Evolutionary conservation across 441 rosid species (phyloP).

Genomic region (Euphorbia corollata): DNA sequence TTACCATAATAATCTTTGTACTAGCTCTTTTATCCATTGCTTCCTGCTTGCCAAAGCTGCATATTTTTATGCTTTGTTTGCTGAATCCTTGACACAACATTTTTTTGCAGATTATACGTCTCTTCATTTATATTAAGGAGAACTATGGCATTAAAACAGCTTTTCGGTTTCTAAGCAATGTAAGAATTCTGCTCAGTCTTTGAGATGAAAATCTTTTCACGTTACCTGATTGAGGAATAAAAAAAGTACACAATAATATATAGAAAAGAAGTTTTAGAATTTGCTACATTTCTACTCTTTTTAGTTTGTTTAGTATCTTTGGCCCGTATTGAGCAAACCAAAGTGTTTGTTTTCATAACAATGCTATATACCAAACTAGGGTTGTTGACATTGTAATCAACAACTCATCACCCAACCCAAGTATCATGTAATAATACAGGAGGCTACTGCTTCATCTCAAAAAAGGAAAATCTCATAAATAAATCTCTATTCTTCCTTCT

Average conservation of each 20-base stretch:
- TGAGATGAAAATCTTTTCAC: too few relatives aligned
- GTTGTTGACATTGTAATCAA: neutral
- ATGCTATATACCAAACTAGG: neutral
- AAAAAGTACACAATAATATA: too few relatives aligned
- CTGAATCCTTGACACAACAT: constrained; percentile 10
- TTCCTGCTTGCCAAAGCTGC: constrained; percentile 10
- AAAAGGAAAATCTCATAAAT: neutral
- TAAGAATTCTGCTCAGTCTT: constrained; percentile 32
- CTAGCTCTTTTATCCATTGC: neutral
- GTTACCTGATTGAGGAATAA: neutral
- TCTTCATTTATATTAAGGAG: constrained; percentile 80
- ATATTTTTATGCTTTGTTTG: constrained; percentile 6
- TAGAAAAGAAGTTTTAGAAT: neutral
- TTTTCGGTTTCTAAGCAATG: constrained; percentile 88
- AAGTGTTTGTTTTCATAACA: neutral
- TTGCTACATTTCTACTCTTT: constrained; percentile 1
- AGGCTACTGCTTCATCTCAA: constrained; percentile 1
- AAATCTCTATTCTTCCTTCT: neutral
- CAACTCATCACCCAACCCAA: neutral
- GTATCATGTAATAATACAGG: neutral
- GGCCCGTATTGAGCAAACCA: constrained; percentile 1
- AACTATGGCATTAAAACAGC: constrained; percentile 71
- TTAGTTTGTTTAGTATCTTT: too few relatives aligned
- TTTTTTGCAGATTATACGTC: constrained; percentile 75
- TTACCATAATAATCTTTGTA: neutral